These are phyloP conservation scores for Knoxdaviesia capensis DNA, from an alignment of 2,329 filamentous ascomycete genomes.

Conservation along the genomic window DNA sequence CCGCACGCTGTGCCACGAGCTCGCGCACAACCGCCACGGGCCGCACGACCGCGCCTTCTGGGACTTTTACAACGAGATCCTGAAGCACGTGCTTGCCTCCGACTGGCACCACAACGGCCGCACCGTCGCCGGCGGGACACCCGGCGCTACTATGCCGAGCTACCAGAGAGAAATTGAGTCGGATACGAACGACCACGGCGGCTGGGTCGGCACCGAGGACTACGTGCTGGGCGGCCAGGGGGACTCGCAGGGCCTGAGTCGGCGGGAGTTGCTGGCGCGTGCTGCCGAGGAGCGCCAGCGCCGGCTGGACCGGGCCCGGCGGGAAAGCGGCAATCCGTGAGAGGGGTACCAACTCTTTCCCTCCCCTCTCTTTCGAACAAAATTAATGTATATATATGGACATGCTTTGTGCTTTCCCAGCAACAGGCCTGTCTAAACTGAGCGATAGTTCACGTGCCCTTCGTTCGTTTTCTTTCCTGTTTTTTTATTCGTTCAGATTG, in stretches of 20 bases:
- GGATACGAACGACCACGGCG: constrained; percentile 45
- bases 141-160: constrained; percentile 30
- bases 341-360: neutral
- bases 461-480: no score
- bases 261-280: constrained; percentile 55
- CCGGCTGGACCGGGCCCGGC: neutral
- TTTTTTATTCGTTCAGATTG: no score
- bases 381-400: no score
- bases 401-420: no score
- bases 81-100: constrained; percentile 57
- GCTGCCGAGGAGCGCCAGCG: constrained; percentile 45
- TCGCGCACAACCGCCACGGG: constrained; percentile 77
- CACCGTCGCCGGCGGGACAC: constrained; percentile 31
- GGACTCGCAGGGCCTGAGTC: constrained; percentile 29
- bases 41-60: constrained; percentile 79
- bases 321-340: neutral
- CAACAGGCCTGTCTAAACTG: no score
- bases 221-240: constrained; percentile 47
- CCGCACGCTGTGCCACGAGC: constrained; percentile 83
- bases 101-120: constrained; percentile 61
- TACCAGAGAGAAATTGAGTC: constrained; percentile 26
- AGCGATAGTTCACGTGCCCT: no score
- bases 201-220: constrained; percentile 53
- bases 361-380: no score
- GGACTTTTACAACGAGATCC: constrained; percentile 72